A percentile compares a stretch with the other conserved stretches of the same genome.
Conservation (phyloP, 1,284 basidiomycete genomes). For the Wolfiporia cocos region DNA sequence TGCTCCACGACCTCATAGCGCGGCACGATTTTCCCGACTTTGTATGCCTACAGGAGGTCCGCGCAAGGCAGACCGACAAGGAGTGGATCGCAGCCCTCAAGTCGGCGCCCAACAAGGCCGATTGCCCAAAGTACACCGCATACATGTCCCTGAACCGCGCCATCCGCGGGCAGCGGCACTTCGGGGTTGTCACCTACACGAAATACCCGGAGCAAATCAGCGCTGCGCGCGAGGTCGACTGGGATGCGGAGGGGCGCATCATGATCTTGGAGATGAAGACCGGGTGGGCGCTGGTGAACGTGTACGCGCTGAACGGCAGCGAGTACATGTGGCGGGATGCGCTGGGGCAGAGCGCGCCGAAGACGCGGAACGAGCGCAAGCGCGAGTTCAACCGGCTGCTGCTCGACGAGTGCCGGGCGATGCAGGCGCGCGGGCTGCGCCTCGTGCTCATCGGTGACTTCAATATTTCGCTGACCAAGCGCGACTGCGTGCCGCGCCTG, state of each 20-base stretch:
- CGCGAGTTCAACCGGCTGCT: slow-evolving; percentile 24
- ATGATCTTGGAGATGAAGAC: slow-evolving; percentile 21
- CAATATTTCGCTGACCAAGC: slow-evolving; percentile 19
- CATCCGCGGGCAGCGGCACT: slow-evolving; percentile 19
- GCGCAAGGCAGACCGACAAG: slow-evolving; percentile 20
- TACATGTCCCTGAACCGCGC: slow-evolving; percentile 19
- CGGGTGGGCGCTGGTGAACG: slow-evolving; percentile 23
- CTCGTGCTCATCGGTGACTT: slow-evolving; percentile 23
- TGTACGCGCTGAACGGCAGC: slow-evolving; percentile 24
- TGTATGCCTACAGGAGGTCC: slow-evolving; percentile 22
- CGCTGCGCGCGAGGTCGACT: slow-evolving; percentile 18
- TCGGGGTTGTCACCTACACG: slow-evolving; percentile 19
- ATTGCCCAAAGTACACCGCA: slow-evolving; percentile 16
- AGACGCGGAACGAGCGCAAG: slow-evolving; percentile 24
- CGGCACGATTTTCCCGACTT: slow-evolving; percentile 20
- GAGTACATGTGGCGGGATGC: slow-evolving; percentile 23
- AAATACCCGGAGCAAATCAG: slow-evolving; percentile 12
- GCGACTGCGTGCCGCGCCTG: slow-evolving; percentile 19
- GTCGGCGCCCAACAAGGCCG: slow-evolving; percentile 10
- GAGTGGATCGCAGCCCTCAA: slow-evolving; percentile 21
- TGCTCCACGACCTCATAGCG: slow-evolving; percentile 18
- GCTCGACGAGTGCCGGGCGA: slow-evolving; percentile 16
- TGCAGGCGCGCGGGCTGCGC: slow-evolving; percentile 18
- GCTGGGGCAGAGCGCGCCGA: slow-evolving; percentile 13
- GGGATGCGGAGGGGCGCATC: slow-evolving; percentile 22